These are phyloP conservation scores for Plasmodium gonderi DNA, from an alignment of 169 alveolate species.

Conservation along the genomic window DNA sequence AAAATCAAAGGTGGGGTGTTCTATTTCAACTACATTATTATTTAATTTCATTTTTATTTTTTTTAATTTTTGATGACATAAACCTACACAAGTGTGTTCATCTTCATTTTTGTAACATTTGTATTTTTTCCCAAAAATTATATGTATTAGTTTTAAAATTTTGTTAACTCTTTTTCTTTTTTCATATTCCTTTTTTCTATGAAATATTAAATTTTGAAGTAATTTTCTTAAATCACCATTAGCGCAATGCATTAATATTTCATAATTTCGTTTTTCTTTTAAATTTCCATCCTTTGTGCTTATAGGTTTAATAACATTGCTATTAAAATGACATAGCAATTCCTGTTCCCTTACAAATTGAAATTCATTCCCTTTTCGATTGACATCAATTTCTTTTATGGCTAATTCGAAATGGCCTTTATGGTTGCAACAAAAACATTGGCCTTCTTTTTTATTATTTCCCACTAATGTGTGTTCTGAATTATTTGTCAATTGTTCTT, in stretches of 20 bases:
- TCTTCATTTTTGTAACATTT: slow-evolving; percentile 34
- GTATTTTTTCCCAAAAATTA: slow-evolving; percentile 48
- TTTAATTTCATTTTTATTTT: slow-evolving; percentile 45
- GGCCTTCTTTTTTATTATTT: slow-evolving; percentile 14
- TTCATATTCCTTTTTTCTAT: slow-evolving; percentile 71
- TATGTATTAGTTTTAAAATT: slow-evolving; percentile 61
- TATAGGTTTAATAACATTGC: slow-evolving; percentile 82
- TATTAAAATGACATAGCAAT: slow-evolving; percentile 82
- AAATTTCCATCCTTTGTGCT: slow-evolving; percentile 75
- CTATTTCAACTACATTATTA: slow-evolving; percentile 34
- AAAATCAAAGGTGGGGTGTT: slow-evolving; percentile 29
- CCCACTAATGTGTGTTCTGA: not conserved
- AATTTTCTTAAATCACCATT: slow-evolving; percentile 80
- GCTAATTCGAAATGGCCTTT: slow-evolving; percentile 57
- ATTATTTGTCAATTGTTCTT: not conserved
- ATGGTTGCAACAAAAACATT: slow-evolving; percentile 34
- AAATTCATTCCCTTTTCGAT: slow-evolving; percentile 56
- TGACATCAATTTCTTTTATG: slow-evolving; percentile 68
- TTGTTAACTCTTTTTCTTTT: slow-evolving; percentile 66
- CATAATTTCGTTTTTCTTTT: slow-evolving; percentile 73
- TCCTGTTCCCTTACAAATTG: slow-evolving; percentile 86
- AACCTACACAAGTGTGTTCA: slow-evolving; percentile 33
- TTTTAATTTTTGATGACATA: slow-evolving; percentile 69
- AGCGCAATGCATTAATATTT: slow-evolving; percentile 85
- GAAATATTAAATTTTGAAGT: slow-evolving; percentile 59